These are phyloP conservation scores for Lasiodiplodia sp. DNA, from an alignment of 2,329 filamentous ascomycete species.

Conservation along the genomic window DNA sequence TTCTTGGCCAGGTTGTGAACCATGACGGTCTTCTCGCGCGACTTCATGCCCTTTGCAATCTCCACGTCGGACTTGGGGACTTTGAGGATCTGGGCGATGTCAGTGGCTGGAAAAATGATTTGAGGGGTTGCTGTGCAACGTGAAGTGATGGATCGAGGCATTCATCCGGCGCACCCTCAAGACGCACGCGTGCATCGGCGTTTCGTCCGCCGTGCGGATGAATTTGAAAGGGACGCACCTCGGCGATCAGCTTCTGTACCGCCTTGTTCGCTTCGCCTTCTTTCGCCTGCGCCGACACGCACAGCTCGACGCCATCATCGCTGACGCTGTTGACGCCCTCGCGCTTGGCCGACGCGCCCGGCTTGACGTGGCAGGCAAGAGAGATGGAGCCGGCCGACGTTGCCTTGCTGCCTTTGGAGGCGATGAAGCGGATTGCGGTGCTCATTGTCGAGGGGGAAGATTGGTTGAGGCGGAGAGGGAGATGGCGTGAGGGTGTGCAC, in stretches of 20 bases:
- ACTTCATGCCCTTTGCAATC: slow-evolving; percentile 69
- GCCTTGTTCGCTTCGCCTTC: slow-evolving; percentile 75
- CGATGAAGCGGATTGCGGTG: slow-evolving; percentile 38
- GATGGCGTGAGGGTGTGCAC: neutral
- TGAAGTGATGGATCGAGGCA: neutral
- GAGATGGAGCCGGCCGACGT: slow-evolving; percentile 52
- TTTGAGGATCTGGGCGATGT: slow-evolving; percentile 57
- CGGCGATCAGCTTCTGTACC: slow-evolving; percentile 67
- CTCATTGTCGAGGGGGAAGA: neutral
- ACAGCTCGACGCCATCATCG: slow-evolving; percentile 66
- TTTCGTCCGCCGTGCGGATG: slow-evolving; percentile 7
- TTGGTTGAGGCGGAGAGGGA: neutral
- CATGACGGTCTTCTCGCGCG: slow-evolving; percentile 67
- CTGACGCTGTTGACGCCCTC: slow-evolving; percentile 67
- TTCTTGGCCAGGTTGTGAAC: slow-evolving; percentile 33
- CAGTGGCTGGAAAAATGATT: neutral
- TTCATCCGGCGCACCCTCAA: neutral
- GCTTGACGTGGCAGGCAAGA: slow-evolving; percentile 71
- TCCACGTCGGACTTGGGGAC: slow-evolving; percentile 70
- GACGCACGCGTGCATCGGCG: slow-evolving; percentile 1
- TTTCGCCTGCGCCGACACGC: slow-evolving; percentile 69
- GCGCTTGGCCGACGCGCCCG: slow-evolving; percentile 67
- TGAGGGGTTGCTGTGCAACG: neutral
- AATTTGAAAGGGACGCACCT: slow-evolving; percentile 50
- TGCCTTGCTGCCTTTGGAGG: slow-evolving; percentile 36